phyloP scores from a whole-genome alignment of 768 basidiomycete species.

The Xerocomus brunneocitrinus region DNA sequence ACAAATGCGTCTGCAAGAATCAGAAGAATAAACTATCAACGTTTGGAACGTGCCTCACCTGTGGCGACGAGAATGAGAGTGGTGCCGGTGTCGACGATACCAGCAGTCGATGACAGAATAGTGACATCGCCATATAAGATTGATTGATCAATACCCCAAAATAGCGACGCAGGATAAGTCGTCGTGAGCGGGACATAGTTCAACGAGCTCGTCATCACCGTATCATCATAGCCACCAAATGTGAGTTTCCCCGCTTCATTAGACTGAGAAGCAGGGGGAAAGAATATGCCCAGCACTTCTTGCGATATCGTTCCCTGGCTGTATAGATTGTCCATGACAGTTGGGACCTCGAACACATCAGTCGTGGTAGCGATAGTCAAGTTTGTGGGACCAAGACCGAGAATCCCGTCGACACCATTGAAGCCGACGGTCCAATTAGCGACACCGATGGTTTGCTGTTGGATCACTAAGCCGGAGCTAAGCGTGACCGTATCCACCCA shows the following conservation, averaged over 20 bases:
- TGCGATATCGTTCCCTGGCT: constrained; percentile 23
- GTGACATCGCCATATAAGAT: constrained; percentile 23
- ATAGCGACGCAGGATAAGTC: constrained; percentile 20
- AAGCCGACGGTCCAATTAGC: constrained; percentile 27
- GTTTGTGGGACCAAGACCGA: constrained; percentile 34
- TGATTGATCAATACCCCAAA: constrained; percentile 33
- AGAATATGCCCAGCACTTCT: constrained; percentile 31
- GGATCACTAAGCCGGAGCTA: constrained; percentile 1
- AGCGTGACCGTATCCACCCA: constrained; percentile 15
- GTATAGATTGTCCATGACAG: constrained; percentile 35
- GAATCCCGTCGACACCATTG: constrained; percentile 38
- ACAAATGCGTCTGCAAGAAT: constrained; percentile 22
- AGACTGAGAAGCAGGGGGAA: constrained; percentile 23
- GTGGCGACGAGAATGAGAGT: constrained; percentile 28
- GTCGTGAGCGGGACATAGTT: constrained; percentile 26
- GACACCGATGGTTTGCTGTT: constrained; percentile 34
- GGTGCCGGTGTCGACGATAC: constrained; percentile 34
- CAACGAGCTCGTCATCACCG: constrained; percentile 17
- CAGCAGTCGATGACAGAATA: constrained; percentile 26
- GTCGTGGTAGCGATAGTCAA: constrained; percentile 28
- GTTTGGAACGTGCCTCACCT: constrained; percentile 2
- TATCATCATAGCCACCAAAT: constrained; percentile 25
- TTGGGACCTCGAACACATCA: constrained; percentile 21
- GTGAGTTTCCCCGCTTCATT: constrained; percentile 20
- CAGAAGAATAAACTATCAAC: not conserved